Conservation (phyloP, 83 land plant genomes). For the Larix sibirica region DNA sequence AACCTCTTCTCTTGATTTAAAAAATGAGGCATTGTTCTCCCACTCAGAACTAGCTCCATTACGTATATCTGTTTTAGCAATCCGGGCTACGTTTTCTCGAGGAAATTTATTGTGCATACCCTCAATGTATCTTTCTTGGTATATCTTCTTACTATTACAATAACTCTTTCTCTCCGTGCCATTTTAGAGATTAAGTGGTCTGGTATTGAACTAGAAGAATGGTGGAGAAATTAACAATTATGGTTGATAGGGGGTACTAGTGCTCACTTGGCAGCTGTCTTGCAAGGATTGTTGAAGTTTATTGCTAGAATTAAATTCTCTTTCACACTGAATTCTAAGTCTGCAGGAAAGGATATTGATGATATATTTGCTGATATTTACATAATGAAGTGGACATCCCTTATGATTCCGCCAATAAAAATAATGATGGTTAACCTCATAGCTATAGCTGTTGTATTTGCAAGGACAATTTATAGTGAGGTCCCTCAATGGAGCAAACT, state of each 20-base stretch:
- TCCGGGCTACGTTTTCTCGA: conserved; percentile 55
- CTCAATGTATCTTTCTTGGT: conserved; percentile 61
- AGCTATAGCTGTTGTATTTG: conserved; percentile 64
- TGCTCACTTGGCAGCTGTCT: conserved; percentile 79
- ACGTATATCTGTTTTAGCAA: too few species aligned
- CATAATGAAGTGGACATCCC: conserved; percentile 21
- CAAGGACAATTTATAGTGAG: conserved; percentile 56
- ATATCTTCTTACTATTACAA: conserved; percentile 56
- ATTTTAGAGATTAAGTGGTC: conserved; percentile 78
- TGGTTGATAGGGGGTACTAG: conserved; percentile 82
- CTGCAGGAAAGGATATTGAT: conserved; percentile 41
- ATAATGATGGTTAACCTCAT: conserved; percentile 77
- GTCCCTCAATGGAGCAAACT: conserved; percentile 69
- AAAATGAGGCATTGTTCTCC: too few species aligned
- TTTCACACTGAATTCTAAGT: conserved; percentile 67
- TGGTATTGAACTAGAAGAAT: conserved; percentile 68
- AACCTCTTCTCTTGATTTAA: not conserved
- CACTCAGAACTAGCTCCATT: too few species aligned
- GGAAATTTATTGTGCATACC: conserved; percentile 76
- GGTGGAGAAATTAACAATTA: conserved; percentile 85
- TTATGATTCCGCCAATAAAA: conserved; percentile 61
- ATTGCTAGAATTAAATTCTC: conserved; percentile 74
- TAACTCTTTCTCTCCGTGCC: conserved; percentile 60
- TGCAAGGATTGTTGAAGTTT: conserved; percentile 73
- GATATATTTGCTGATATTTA: conserved; percentile 79